Conservation (phyloP, 148 eudicot genomes). For the Rhododendron griersonianum region DNA sequence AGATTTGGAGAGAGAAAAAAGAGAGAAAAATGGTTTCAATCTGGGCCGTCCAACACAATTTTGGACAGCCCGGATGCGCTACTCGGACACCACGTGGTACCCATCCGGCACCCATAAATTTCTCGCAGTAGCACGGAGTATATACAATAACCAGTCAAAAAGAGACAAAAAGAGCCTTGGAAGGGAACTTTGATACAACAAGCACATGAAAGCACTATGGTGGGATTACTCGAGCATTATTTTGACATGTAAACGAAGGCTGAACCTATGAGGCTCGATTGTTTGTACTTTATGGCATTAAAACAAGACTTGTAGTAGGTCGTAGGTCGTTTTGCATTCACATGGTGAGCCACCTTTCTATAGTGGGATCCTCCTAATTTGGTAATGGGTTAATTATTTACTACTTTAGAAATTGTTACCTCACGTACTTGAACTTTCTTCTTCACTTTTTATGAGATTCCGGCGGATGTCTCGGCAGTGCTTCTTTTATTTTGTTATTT, state of each 20-base stretch:
- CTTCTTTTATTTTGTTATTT: too few relatives aligned
- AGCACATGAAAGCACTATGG: not conserved
- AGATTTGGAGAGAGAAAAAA: too few relatives aligned
- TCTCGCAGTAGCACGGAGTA: too few relatives aligned
- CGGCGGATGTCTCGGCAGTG: too few relatives aligned
- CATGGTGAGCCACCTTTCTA: not conserved
- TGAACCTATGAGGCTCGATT: not conserved
- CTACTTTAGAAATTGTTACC: not conserved
- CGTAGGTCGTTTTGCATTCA: not conserved
- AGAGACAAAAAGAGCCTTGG: not conserved
- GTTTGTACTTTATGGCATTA: not conserved
- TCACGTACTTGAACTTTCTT: not conserved
- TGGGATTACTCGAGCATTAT: not conserved
- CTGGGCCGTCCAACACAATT: too few relatives aligned
- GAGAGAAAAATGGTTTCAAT: too few relatives aligned
- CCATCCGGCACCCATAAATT: too few relatives aligned
- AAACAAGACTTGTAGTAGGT: not conserved
- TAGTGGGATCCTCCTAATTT: not conserved
- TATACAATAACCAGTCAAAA: too few relatives aligned
- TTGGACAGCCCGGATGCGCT: too few relatives aligned
- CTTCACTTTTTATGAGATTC: not conserved
- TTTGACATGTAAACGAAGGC: not conserved
- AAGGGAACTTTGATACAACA: not conserved
- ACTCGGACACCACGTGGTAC: too few relatives aligned
- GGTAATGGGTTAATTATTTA: not conserved